phyloP scores from a whole-genome alignment of 2,329 filamentous ascomycete species.

The Nemania sp. region DNA sequence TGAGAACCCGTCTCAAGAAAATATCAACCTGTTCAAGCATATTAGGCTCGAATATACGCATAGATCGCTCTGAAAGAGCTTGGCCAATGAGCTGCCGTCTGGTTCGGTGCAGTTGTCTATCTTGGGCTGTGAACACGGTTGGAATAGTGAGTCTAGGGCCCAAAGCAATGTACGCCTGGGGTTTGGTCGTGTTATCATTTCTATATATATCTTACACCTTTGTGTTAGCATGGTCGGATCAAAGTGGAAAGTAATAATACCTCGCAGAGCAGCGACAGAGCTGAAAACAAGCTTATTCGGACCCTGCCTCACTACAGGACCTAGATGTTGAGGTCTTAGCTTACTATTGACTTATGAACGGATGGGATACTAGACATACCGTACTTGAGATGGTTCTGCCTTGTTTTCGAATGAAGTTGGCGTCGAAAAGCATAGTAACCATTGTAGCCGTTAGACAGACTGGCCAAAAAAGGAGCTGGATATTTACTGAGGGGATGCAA shows the following conservation, averaged over 20 bases:
- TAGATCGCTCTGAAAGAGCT: background rate
- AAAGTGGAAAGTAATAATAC: too few relatives aligned
- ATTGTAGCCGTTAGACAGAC: slow-evolving; percentile 2
- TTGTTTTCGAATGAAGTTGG: background rate
- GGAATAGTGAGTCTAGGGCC: background rate
- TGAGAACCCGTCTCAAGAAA: background rate
- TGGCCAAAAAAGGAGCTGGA: slow-evolving; percentile 5
- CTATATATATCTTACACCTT: background rate
- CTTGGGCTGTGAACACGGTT: background rate
- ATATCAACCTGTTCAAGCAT: background rate
- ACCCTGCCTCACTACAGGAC: background rate
- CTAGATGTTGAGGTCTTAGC: background rate
- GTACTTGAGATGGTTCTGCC: slow-evolving; percentile 2
- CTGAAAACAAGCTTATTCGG: background rate
- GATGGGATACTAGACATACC: background rate
- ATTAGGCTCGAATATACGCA: background rate
- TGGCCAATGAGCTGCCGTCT: background rate
- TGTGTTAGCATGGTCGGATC: too few relatives aligned
- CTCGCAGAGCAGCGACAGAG: background rate
- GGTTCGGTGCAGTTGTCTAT: background rate
- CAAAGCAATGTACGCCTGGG: too few relatives aligned
- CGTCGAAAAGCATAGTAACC: background rate
- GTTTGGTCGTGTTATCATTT: background rate
- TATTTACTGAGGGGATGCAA: slow-evolving; percentile 14
- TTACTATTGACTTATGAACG: background rate